A percentile compares a stretch with the other conserved stretches of the same genome.
Evolutionary conservation across 495 filamentous ascomycete species (phyloP).

Genomic region (Letharia lupina): DNA sequence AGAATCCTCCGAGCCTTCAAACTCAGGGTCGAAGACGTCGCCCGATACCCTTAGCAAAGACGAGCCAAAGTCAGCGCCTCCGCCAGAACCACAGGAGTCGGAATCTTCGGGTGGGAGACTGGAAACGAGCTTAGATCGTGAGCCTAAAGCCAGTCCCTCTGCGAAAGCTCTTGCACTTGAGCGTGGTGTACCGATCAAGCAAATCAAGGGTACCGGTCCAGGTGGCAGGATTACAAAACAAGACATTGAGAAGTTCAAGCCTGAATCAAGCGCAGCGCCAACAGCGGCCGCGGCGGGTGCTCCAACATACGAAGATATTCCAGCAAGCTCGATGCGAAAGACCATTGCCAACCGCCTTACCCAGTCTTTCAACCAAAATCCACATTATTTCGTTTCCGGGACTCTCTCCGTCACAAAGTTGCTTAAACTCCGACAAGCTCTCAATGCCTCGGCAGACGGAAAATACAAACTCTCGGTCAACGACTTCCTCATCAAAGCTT

Average conservation of each 20-base stretch:
- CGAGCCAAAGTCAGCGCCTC: conserved; percentile 39
- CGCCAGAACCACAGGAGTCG: conserved; percentile 57
- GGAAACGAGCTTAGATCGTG: conserved; percentile 73
- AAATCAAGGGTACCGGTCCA: conserved; percentile 81
- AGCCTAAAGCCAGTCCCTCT: conserved; percentile 59
- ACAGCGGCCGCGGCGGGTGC: conserved; percentile 41
- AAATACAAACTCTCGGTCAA: conserved; percentile 98
- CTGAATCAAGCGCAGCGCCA: conserved; percentile 37
- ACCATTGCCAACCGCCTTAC: conserved; percentile 87
- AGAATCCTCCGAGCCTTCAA: conserved; percentile 49
- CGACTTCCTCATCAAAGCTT: conserved; percentile 98
- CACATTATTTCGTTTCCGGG: conserved; percentile 93
- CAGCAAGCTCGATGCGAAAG: conserved; percentile 91
- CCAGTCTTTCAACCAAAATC: conserved; percentile 84
- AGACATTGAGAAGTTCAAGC: conserved; percentile 80
- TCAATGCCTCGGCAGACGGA: conserved; percentile 81
- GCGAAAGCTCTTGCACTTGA: conserved; percentile 79
- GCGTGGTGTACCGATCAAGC: conserved; percentile 68
- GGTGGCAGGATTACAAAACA: conserved; percentile 83
- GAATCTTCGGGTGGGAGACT: conserved; percentile 66
- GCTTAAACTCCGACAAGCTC: conserved; percentile 85
- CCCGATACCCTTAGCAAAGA: conserved; percentile 43
- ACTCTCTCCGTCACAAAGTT: conserved; percentile 87
- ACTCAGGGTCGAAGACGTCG: conserved; percentile 46
- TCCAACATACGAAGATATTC: conserved; percentile 73